Evolutionary conservation across 768 basidiomycete genomes (phyloP).

Genomic region (Gautieria morchelliformis): DNA sequence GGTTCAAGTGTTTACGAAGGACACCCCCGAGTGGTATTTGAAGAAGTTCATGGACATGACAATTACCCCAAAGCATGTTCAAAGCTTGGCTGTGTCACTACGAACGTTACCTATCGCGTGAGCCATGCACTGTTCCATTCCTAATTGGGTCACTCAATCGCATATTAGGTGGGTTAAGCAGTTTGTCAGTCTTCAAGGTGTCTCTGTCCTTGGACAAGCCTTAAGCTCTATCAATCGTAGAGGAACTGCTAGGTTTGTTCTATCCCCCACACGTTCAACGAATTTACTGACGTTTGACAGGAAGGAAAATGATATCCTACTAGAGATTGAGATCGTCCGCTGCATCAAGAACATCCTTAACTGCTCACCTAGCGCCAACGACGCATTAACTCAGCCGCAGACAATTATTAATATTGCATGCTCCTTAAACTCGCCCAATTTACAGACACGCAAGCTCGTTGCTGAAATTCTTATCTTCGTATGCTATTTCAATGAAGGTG

Average conservation of each 20-base stretch:
- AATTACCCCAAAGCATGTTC: constrained; percentile 72
- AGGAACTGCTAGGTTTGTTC: constrained; percentile 46
- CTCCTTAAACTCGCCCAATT: constrained; percentile 71
- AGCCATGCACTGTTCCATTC: constrained; percentile 15
- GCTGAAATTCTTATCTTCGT: constrained; percentile 73
- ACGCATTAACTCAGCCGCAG: constrained; percentile 62
- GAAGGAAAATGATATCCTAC: constrained; percentile 49
- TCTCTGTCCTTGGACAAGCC: constrained; percentile 72
- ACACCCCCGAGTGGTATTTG: constrained; percentile 89
- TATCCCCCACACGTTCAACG: neutral
- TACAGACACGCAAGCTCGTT: constrained; percentile 68
- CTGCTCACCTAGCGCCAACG: constrained; percentile 40
- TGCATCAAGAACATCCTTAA: constrained; percentile 81
- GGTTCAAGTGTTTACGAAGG: constrained; percentile 39
- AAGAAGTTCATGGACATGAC: constrained; percentile 82
- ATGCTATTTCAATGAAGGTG: constrained; percentile 53
- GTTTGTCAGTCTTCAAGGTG: constrained; percentile 72
- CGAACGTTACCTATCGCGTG: constrained; percentile 77
- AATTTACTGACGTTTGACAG: constrained; percentile 22
- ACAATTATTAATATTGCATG: constrained; percentile 75
- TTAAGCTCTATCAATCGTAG: constrained; percentile 70
- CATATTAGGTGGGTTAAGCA: constrained; percentile 63
- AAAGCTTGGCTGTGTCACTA: constrained; percentile 64
- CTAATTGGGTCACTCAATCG: neutral
- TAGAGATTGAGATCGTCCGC: constrained; percentile 87